Evolutionary conservation across 2,329 filamentous ascomycete genomes (phyloP).

Genomic region (Trichoderma atroviride): DNA sequence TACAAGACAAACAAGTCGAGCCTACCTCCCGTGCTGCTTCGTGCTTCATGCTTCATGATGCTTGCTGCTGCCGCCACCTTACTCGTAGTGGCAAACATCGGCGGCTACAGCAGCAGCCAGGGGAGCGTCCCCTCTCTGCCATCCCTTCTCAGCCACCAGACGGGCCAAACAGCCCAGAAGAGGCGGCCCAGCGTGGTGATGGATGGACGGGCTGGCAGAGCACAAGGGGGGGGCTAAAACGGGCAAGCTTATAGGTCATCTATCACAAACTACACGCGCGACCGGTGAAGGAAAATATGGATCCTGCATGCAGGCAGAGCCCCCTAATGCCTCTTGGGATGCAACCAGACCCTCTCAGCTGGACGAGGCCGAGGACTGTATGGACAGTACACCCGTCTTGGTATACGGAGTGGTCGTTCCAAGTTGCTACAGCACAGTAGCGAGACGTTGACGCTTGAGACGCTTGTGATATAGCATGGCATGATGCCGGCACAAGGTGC

Average conservation of each 20-base stretch:
- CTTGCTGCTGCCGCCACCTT: neutral
- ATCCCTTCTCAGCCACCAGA: constrained; percentile 12
- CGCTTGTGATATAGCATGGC: constrained; percentile 9
- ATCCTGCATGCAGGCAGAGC: constrained; percentile 22
- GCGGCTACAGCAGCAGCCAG: neutral
- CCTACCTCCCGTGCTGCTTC: neutral
- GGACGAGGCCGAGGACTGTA: constrained; percentile 11
- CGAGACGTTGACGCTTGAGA: too few relatives aligned
- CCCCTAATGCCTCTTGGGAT: constrained; percentile 2
- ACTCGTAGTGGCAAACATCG: neutral
- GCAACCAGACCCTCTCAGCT: constrained; percentile 22
- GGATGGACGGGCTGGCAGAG: constrained; percentile 8
- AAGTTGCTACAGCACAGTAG: too few relatives aligned
- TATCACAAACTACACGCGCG: constrained; percentile 37
- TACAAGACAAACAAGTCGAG: neutral
- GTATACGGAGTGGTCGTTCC: too few relatives aligned
- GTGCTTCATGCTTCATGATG: neutral
- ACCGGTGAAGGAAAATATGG: constrained; percentile 32
- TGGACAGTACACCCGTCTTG: too few relatives aligned
- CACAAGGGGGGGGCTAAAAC: neutral
- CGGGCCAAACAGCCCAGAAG: neutral
- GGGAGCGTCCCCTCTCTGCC: neutral
- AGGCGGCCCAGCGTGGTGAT: constrained; percentile 6
- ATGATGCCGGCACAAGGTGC: neutral
- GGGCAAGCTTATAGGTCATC: constrained; percentile 33